Evolutionary conservation across 164 flowering plant genomes (phyloP).

Genomic region (grape (Vitis vinifera)): DNA sequence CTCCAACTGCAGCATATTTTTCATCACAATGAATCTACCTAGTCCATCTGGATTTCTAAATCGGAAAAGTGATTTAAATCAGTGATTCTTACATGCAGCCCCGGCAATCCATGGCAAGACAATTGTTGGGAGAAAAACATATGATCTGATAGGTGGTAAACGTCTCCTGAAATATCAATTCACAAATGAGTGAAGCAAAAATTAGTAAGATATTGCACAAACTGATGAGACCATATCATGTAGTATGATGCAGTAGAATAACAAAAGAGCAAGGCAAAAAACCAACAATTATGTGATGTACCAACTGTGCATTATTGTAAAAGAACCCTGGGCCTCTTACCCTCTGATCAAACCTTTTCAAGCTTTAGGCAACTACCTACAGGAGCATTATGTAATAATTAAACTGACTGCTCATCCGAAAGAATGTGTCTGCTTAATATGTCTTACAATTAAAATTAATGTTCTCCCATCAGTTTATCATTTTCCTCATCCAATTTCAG

Average conservation of each 20-base stretch:
- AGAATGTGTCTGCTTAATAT: background rate
- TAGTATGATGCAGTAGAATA: too few species aligned
- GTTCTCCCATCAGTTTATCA: background rate
- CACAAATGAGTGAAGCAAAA: constrained; percentile 2
- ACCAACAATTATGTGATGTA: background rate
- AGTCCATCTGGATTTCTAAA: background rate
- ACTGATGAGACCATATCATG: too few species aligned
- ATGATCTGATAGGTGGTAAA: constrained; percentile 70
- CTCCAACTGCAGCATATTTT: background rate
- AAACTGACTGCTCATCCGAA: background rate
- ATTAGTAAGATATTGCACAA: background rate
- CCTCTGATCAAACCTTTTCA: background rate
- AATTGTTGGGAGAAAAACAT: constrained; percentile 59
- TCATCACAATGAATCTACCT: background rate
- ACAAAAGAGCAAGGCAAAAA: background rate
- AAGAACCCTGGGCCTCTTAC: background rate
- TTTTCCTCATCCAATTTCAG: background rate
- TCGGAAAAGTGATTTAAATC: background rate
- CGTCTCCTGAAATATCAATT: constrained; percentile 56
- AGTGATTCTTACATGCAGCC: constrained; percentile 61
- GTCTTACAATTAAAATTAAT: background rate
- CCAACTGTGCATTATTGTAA: background rate
- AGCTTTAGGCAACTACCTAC: background rate
- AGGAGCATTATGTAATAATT: background rate
- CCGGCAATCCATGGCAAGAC: constrained; percentile 75